Percentiles rank a stretch among this genome's conserved stretches.
These are phyloP conservation scores for Colletotrichum gloeosporioides DNA, from an alignment of 2,329 filamentous ascomycete species.

Conservation along the genomic window DNA sequence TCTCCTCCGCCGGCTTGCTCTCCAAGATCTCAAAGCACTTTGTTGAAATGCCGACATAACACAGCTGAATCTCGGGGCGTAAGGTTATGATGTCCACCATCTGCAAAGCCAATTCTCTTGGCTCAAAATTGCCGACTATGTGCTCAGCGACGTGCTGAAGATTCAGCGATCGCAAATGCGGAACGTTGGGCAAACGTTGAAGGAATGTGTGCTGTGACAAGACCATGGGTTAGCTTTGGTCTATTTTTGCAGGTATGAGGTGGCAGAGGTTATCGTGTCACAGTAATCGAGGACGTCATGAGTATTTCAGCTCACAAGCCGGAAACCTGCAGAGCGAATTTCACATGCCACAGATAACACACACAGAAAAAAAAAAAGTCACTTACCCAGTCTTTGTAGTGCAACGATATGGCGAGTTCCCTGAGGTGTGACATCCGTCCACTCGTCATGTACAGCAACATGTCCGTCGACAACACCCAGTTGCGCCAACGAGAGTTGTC, in stretches of 20 bases:
- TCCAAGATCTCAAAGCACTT: constrained; percentile 88
- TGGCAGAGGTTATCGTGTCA: not conserved
- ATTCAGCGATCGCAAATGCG: constrained; percentile 74
- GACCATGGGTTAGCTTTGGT: constrained; percentile 18
- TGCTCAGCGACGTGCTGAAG: constrained; percentile 72
- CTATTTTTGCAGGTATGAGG: not conserved
- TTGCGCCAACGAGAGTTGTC: constrained; percentile 62
- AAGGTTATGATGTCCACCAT: constrained; percentile 80
- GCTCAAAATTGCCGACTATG: constrained; percentile 58
- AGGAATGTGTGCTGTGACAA: constrained; percentile 74
- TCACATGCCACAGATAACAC: constrained; percentile 2
- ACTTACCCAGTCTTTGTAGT: constrained; percentile 81
- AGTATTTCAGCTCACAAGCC: not conserved
- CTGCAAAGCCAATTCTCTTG: constrained; percentile 75
- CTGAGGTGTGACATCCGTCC: constrained; percentile 75
- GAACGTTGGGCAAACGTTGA: constrained; percentile 73
- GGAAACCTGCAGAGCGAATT: not conserved
- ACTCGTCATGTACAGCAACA: constrained; percentile 76
- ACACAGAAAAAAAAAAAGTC: not conserved
- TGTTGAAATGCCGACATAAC: constrained; percentile 76
- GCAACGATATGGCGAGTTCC: constrained; percentile 75
- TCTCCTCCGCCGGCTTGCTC: constrained; percentile 52
- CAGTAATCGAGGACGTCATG: not conserved
- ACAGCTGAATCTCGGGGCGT: constrained; percentile 76
- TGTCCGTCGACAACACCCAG: constrained; percentile 75